phyloP scores from a whole-genome alignment of 257 asterid genomes.

The Marsdenia floribunda region DNA sequence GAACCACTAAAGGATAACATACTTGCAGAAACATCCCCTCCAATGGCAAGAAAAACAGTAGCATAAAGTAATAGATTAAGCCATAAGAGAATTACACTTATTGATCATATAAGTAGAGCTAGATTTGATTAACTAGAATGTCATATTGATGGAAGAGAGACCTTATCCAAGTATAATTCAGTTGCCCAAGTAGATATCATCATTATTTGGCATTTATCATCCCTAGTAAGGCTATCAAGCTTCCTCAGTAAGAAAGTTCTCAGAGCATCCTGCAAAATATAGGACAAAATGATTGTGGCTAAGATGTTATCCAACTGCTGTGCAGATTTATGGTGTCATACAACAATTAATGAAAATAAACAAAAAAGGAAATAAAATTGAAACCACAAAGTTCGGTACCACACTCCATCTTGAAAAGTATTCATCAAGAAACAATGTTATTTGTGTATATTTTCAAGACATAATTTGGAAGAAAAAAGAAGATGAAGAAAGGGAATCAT shows the following conservation, averaged over 20 bases:
- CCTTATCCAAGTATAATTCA: conserved; percentile 94
- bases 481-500: neutral
- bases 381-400: neutral
- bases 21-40: neutral
- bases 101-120: conserved; percentile 1
- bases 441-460: neutral
- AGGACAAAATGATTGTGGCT: neutral
- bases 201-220: conserved; percentile 94
- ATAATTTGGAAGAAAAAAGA: neutral
- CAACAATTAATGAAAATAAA: neutral
- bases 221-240: conserved; percentile 85
- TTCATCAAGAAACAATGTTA: neutral
- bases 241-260: conserved; percentile 88
- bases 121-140: neutral
- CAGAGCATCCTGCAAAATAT: conserved; percentile 79
- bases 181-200: conserved; percentile 98
- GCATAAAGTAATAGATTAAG: conserved; percentile 1
- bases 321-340: neutral
- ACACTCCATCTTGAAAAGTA: neutral
- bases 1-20: neutral
- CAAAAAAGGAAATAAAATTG: neutral
- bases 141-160: conserved; percentile 15
- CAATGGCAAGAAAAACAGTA: neutral
- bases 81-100: neutral
- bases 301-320: neutral